Conservation (phyloP, 768 basidiomycete species). For the Psilocybe tampanensis region DNA sequence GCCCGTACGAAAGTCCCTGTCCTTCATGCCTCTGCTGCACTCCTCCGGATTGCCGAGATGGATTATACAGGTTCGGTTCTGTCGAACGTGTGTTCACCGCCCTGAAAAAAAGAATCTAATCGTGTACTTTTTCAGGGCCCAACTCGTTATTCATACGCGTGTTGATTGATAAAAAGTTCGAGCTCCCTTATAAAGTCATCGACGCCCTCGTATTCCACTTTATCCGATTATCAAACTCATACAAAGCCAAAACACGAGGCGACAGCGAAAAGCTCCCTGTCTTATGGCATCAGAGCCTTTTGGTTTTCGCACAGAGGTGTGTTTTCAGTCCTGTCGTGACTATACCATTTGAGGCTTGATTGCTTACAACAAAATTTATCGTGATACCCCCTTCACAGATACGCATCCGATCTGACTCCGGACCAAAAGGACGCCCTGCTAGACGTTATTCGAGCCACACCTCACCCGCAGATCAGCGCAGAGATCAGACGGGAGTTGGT, state of each 20-base stretch:
- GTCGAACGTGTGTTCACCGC: neutral
- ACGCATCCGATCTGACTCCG: conserved; percentile 90
- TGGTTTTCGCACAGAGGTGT: conserved; percentile 92
- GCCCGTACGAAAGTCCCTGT: conserved; percentile 92
- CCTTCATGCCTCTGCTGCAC: conserved; percentile 94
- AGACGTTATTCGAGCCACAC: conserved; percentile 85
- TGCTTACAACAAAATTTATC: neutral
- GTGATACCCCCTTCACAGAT: conserved; percentile 48
- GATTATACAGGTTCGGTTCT: conserved; percentile 77
- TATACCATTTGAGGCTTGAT: neutral
- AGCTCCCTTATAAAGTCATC: conserved; percentile 96
- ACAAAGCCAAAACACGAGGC: conserved; percentile 70
- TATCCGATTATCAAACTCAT: conserved; percentile 91
- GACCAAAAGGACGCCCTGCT: conserved; percentile 98
- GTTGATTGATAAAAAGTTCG: conserved; percentile 96
- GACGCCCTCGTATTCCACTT: conserved; percentile 99
- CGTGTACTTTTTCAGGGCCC: conserved; percentile 52
- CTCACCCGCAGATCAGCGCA: conserved; percentile 84
- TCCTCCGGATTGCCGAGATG: conserved; percentile 93
- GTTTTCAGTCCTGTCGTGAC: conserved; percentile 13
- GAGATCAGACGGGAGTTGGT: conserved; percentile 92
- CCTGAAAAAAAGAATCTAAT: neutral
- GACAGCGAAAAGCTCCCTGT: conserved; percentile 89
- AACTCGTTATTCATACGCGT: conserved; percentile 98
- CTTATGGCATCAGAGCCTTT: conserved; percentile 95